A percentile compares a stretch with the other conserved stretches of the same genome.
These are phyloP conservation scores for Paracoccidioides brasiliensis DNA, from an alignment of 2,329 filamentous ascomycete species.

Conservation along the genomic window DNA sequence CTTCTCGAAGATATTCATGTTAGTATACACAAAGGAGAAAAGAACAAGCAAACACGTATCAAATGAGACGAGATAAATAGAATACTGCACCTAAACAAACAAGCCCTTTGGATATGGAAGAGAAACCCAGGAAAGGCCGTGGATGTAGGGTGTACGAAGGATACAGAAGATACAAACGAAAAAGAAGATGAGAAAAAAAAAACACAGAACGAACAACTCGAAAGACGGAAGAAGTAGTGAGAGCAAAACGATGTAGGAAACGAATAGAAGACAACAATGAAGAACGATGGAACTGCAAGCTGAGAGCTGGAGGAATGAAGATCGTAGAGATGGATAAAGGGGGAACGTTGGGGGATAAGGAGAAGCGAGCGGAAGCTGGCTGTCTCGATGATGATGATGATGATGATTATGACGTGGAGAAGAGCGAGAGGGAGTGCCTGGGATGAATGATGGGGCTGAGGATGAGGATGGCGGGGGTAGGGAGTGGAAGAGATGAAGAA, in stretches of 20 bases:
- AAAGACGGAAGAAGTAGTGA: slow-evolving; percentile 43
- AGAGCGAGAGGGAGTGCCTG: slow-evolving; percentile 13
- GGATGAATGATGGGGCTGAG: slow-evolving; percentile 12
- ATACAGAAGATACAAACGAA: slow-evolving; percentile 9
- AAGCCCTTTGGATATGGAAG: slow-evolving; percentile 3
- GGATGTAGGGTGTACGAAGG: neutral
- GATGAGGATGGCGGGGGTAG: slow-evolving; percentile 12
- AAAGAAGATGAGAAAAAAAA: slow-evolving; percentile 17
- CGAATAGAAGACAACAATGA: slow-evolving; percentile 44
- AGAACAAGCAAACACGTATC: neutral
- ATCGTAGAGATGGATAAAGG: slow-evolving; percentile 33
- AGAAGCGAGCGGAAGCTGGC: slow-evolving; percentile 35
- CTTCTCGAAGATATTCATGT: slow-evolving; percentile 9
- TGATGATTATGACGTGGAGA: slow-evolving; percentile 13
- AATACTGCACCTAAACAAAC: slow-evolving; percentile 1
- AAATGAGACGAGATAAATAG: neutral
- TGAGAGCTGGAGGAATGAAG: slow-evolving; percentile 9
- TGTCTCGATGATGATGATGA: neutral
- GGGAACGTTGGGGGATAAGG: slow-evolving; percentile 42
- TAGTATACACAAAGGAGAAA: neutral
- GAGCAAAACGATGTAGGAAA: slow-evolving; percentile 48
- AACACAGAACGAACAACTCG: slow-evolving; percentile 11
- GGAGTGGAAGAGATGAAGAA: slow-evolving; percentile 10
- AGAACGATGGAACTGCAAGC: slow-evolving; percentile 8
- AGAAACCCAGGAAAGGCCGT: slow-evolving; percentile 2